phyloP scores from a whole-genome alignment of 1,284 basidiomycete species.

The Heterobasidion parviporum region DNA sequence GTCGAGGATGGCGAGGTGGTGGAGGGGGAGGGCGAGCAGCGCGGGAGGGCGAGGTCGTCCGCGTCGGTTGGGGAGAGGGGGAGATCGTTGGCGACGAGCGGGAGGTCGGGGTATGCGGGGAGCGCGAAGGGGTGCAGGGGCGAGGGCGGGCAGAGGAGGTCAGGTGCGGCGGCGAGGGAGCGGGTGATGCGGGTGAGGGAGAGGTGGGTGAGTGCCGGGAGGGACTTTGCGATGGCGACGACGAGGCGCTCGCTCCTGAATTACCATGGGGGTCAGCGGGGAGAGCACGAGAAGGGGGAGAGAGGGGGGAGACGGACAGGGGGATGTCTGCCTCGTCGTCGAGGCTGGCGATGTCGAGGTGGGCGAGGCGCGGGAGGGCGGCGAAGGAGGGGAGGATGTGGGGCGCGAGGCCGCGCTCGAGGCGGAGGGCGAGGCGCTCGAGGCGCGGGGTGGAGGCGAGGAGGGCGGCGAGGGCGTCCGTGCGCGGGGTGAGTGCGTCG shows the following conservation, averaged over 20 bases:
- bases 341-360: conserved; percentile 49
- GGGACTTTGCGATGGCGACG: conserved; percentile 58
- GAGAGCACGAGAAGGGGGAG: conserved; percentile 3
- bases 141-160: background rate
- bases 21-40: background rate
- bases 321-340: conserved; percentile 43
- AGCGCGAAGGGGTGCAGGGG: conserved; percentile 31
- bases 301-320: conserved; percentile 31
- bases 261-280: conserved; percentile 3
- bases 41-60: background rate
- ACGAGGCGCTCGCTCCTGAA: conserved; percentile 61
- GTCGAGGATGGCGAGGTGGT: conserved; percentile 53
- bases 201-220: conserved; percentile 47
- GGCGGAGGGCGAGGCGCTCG: conserved; percentile 39
- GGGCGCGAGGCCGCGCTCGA: conserved; percentile 45
- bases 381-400: conserved; percentile 45
- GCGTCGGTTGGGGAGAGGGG: background rate
- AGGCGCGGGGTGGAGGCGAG: conserved; percentile 43
- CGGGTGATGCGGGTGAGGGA: conserved; percentile 57
- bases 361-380: conserved; percentile 32
- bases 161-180: conserved; percentile 50
- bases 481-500: conserved; percentile 14
- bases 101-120: conserved; percentile 37
- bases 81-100: conserved; percentile 47
- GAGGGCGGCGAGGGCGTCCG: conserved; percentile 41